Conservation (phyloP, 1,139 yeast genomes). For the Kodamaea ohmeri region DNA sequence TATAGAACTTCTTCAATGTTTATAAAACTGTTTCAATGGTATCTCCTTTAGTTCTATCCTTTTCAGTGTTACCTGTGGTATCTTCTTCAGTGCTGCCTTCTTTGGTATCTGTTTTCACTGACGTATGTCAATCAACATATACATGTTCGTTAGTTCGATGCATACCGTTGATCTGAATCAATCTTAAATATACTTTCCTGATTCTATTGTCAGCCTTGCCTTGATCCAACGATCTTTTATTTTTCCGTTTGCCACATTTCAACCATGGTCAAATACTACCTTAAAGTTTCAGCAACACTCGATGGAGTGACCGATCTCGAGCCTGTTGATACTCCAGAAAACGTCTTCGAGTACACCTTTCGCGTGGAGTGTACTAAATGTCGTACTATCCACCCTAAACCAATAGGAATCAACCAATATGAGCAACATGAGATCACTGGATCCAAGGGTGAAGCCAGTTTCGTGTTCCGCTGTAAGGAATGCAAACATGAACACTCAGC, state of each 20-base stretch:
- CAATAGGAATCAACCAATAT: conserved; percentile 65
- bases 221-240: not conserved
- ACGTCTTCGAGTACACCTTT: conserved; percentile 75
- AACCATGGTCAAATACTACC: conserved; percentile 43
- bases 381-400: conserved; percentile 72
- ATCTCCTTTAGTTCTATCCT: no score
- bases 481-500: conserved; percentile 53
- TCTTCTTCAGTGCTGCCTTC: no score
- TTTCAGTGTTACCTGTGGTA: no score
- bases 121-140: no score
- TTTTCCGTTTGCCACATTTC: not conserved
- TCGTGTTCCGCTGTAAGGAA: conserved; percentile 70
- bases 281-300: conserved; percentile 59
- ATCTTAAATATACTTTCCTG: not conserved
- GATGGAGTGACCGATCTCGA: conserved; percentile 60
- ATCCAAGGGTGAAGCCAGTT: conserved; percentile 80
- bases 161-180: no score
- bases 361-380: conserved; percentile 75
- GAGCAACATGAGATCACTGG: conserved; percentile 63
- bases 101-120: no score
- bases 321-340: conserved; percentile 58
- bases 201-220: not conserved
- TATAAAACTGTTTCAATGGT: no score
- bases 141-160: no score
- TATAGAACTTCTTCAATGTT: no score